Base-by-base conservation (phyloP, 2,329 filamentous ascomycete species). In the Zymoseptoria ardabiliae region DNA sequence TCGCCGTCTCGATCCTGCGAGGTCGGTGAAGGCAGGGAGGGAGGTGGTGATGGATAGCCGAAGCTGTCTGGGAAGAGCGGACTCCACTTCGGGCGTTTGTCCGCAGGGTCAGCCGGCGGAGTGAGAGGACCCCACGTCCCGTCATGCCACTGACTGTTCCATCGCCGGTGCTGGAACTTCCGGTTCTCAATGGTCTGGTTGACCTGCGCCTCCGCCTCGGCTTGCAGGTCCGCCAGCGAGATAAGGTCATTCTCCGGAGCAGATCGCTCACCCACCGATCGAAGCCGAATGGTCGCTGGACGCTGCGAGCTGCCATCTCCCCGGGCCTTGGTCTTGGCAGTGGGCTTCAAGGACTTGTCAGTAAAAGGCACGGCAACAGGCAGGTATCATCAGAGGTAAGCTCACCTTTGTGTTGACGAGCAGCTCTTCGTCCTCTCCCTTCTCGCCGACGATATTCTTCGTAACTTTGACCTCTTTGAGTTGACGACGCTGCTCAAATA, bases 71-170 rank as follows among this genome's bases (percentile, higher is more conserved):
- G 61, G 41, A 66, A 62, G 22, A 71, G 64, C 22, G 67, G 62
- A 30, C 66, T 68, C 66, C 71, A 72, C 52, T 65, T 65, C 9
- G 63, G 65, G n/a, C 59, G 61, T 50, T 66, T 58, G 25, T 69
- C 68, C 17, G 61, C 60, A 17, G 60, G 80, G 60, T 90, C 87
- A 69, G 84, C 80, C 50, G 90, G 85, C 21, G 91, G 91, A 55
- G 89, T 90, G 65, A 97, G 82, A 55, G 93, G 91, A 65, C 87
- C 86, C 77, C 87, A 86, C 62, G 93, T 97, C 72, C 91, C 82
- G 77, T 97, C 92, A 69, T 95, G 84, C 78, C 90, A 91, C 70
- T 90, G 88, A 68, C 89, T 82, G 75, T 97, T 97, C 91, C 93
- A 97, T 72, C 89, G 86, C 68, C 88, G 85, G 76, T 97, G 93